phyloP scores from a whole-genome alignment of 2,329 filamentous ascomycete species.

The Chalara sp. region DNA sequence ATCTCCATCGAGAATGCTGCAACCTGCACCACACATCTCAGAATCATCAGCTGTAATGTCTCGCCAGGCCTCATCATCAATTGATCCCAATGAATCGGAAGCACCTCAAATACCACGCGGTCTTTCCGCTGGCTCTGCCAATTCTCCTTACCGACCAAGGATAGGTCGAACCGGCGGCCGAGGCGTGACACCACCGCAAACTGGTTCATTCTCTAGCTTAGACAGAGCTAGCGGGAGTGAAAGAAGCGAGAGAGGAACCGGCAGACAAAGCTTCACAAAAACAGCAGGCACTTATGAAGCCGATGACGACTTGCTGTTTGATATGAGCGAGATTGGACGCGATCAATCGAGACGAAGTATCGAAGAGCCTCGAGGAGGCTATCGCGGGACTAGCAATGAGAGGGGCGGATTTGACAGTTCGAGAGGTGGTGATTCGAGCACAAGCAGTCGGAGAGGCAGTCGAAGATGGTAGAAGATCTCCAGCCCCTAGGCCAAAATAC shows the following conservation, averaged over 20 bases:
- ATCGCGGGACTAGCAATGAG: slow-evolving; percentile 10
- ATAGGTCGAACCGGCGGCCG: slow-evolving; percentile 24
- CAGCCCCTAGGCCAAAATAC: slow-evolving; percentile 6
- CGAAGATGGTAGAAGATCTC: slow-evolving; percentile 20
- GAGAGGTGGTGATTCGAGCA: slow-evolving; percentile 23
- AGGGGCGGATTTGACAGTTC: slow-evolving; percentile 16
- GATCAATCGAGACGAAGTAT: slow-evolving; percentile 46
- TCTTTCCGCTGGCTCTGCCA: slow-evolving; percentile 19
- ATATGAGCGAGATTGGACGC: slow-evolving; percentile 64
- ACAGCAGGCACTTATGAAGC: slow-evolving; percentile 39
- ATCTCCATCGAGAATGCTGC: slow-evolving; percentile 25
- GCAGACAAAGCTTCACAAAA: slow-evolving; percentile 38
- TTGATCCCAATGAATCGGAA: slow-evolving; percentile 21
- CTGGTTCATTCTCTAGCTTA: slow-evolving; percentile 28
- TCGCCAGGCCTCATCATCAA: slow-evolving; percentile 21
- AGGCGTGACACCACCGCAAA: slow-evolving; percentile 25
- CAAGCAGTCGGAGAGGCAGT: slow-evolving; percentile 23
- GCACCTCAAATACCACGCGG: slow-evolving; percentile 19
- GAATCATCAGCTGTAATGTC: slow-evolving; percentile 20
- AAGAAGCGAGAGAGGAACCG: slow-evolving; percentile 29
- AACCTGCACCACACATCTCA: slow-evolving; percentile 24
- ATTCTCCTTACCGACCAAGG: slow-evolving; percentile 24
- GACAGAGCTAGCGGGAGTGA: slow-evolving; percentile 26
- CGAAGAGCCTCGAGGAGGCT: slow-evolving; percentile 39
- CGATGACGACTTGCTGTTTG: slow-evolving; percentile 66